phyloP scores from a whole-genome alignment of 2,329 filamentous ascomycete species.

The Epichloe glyceriae region DNA sequence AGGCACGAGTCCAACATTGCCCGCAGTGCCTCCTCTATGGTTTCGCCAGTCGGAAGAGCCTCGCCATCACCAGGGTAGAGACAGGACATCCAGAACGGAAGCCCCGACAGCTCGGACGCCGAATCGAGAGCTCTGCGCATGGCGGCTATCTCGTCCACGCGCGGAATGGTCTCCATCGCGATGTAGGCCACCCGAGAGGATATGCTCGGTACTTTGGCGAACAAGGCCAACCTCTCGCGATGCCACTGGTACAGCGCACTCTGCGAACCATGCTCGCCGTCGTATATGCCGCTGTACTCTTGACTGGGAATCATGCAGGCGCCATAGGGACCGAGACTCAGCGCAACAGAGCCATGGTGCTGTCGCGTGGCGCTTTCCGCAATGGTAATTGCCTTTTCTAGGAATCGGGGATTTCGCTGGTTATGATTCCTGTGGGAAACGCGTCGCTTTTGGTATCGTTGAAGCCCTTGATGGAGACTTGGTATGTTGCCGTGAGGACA shows the following conservation, averaged over 20 bases:
- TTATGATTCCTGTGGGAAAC: constrained; percentile 30
- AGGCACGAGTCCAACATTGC: constrained; percentile 23
- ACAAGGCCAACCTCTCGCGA: constrained; percentile 36
- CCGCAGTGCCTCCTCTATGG: constrained; percentile 19
- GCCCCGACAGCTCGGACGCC: constrained; percentile 12
- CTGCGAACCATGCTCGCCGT: constrained; percentile 29
- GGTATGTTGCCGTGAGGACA: constrained; percentile 55
- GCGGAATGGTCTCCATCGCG: constrained; percentile 53
- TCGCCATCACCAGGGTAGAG: constrained; percentile 40
- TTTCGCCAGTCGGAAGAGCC: constrained; percentile 43
- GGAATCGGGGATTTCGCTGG: constrained; percentile 25
- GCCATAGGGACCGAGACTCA: constrained; percentile 54
- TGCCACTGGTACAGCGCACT: constrained; percentile 44
- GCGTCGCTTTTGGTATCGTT: constrained; percentile 29
- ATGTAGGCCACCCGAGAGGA: constrained; percentile 35
- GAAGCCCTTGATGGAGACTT: constrained; percentile 46
- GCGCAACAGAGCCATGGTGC: constrained; percentile 29
- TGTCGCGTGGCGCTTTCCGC: constrained; percentile 21
- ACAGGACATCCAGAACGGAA: constrained; percentile 48
- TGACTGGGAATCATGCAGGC: constrained; percentile 52
- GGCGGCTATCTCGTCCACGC: constrained; percentile 47
- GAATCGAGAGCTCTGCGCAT: constrained; percentile 32
- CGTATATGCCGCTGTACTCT: constrained; percentile 52
- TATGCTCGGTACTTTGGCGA: constrained; percentile 27
- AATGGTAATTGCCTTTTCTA: constrained; percentile 32